Evolutionary conservation across 768 basidiomycete genomes (phyloP), one percentile per base, ranked within the genome.

Genomic region (Ephemerocybe angulata): DNA sequence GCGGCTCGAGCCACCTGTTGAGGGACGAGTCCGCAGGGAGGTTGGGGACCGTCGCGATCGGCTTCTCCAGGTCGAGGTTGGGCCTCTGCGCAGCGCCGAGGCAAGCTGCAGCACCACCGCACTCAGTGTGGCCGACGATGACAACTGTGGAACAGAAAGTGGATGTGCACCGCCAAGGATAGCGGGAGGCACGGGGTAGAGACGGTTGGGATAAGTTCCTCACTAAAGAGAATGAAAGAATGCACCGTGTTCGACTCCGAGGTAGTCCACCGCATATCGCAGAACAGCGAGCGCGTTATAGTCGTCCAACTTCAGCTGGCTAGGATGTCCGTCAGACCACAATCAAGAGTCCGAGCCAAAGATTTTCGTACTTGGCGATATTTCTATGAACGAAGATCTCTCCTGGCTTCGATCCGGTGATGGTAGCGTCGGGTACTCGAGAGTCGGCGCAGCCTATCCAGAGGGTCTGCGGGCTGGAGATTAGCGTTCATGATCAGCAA

Each of bases 381-480:
- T 94, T 94, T 44, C 93, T 76, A 69, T 92, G 85, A 27, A 87
- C 84, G 62, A 95, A 94, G 57, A 90, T 82, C 41, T 87, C 86
- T 51, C 92, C 93, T 0, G 93, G 93, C 58, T 77, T 77, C 8
- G 82, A 74, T 31, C 75, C 81, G 31, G 84, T 85, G 54, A 89
- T 72, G 60, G 89, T 85, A 31, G 82, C 82, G 67, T 92, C 91
- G 19, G 90, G 90, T 2, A 93, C 88, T 58, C 93, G 78, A 11
- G 90, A 93, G 68, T 95, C 93, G 33, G 90, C 80, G 67, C 88
- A 90, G 48, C 88, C 87, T 63, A 90, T 81, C 87, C 87, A 90
- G 61, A 88, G 80, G 11, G 86, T 74, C 88, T 89, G 47, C 7
- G 38, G 42, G 43, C 52, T 57, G 56, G 24, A 52, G 27, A 46